A percentile compares a stretch with the other conserved stretches of the same genome.
Conservation (phyloP, 768 basidiomycete species). For the Leccinum variicolor region DNA sequence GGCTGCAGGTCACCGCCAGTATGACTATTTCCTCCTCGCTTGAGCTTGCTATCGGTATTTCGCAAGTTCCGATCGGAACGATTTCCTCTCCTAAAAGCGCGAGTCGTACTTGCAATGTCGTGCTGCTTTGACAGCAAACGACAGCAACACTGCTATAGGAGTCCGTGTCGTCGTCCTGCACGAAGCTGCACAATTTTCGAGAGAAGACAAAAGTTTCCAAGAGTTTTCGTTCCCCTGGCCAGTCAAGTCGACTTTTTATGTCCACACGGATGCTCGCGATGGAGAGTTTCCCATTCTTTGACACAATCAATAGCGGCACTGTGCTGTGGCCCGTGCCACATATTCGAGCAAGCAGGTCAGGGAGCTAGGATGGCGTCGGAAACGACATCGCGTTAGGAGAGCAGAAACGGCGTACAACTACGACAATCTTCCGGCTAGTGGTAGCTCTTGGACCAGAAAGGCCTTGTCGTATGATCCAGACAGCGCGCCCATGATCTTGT, state of each 20-base stretch:
- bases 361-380: constrained; percentile 35
- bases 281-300: constrained; percentile 32
- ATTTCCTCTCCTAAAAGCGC: constrained; percentile 20
- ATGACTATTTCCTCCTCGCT: not conserved
- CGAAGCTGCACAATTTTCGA: constrained; percentile 26
- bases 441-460: constrained; percentile 33
- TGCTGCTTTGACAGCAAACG: constrained; percentile 20
- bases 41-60: constrained; percentile 18
- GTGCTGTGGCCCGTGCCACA: constrained; percentile 29
- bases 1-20: constrained; percentile 31
- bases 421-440: constrained; percentile 39
- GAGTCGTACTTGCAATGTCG: constrained; percentile 21
- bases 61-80: constrained; percentile 13
- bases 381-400: constrained; percentile 4
- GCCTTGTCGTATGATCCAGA: constrained; percentile 63
- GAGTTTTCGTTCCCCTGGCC: constrained; percentile 27
- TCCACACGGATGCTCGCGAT: constrained; percentile 28
- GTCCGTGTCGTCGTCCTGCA: constrained; percentile 15
- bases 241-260: constrained; percentile 22
- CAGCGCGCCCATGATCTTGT: constrained; percentile 44
- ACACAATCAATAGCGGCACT: constrained; percentile 32
- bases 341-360: constrained; percentile 39
- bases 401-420: constrained; percentile 39
- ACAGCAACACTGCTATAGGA: constrained; percentile 13
- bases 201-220: constrained; percentile 32